Base-by-base conservation (phyloP, 805 yeast genomes). In the Pichia phayaonensis region DNA sequence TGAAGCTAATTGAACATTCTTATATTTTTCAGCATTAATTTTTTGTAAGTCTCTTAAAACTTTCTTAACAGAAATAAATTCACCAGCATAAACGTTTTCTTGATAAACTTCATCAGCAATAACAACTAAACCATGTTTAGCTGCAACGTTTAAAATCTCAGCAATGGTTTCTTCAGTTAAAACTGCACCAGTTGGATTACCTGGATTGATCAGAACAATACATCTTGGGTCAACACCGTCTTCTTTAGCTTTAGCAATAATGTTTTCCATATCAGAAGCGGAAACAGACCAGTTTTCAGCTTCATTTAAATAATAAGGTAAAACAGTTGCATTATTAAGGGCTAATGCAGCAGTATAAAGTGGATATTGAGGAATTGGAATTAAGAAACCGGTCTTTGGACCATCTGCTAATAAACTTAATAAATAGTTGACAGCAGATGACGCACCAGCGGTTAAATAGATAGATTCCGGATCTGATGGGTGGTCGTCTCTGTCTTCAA, bases 21-120 rank as follows among this genome's bases (percentile, higher is more conserved):
- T 76, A 66, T 80, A 92, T 50, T 58, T 48, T 23, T 74, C 73
- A 13, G 76, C 75, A 50, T 77, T 71, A 40, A 71, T 57, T 40
- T 68, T 69, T 55, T 83, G 84, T 56, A 92, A 70, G 50, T 80
- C 76, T 48, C 83, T 70, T 58, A 90, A 74, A 10, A 90, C 88
- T 63, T 84, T 83, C 66, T 88, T 89, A 75, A 90, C 82, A 0
- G 97, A 90, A 42, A 79, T 72, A 64, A 94, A 94, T 64, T 87
- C 76, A 40, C 95, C 92, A 38, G 75, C 72, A 70, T 86, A 92
- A 22, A 94, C 76, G 62, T 94, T 94, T 61, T 87, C 95, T 71
- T 94, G 99, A 71, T 94, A 94, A 23, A 94, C 99, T 71, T 94
- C 99, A 71, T 94, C 99, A 15, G 99, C 97, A 56, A 94, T 84